phyloP scores from a whole-genome alignment of 257 asterid species.

The Primulina huaijiensis region DNA sequence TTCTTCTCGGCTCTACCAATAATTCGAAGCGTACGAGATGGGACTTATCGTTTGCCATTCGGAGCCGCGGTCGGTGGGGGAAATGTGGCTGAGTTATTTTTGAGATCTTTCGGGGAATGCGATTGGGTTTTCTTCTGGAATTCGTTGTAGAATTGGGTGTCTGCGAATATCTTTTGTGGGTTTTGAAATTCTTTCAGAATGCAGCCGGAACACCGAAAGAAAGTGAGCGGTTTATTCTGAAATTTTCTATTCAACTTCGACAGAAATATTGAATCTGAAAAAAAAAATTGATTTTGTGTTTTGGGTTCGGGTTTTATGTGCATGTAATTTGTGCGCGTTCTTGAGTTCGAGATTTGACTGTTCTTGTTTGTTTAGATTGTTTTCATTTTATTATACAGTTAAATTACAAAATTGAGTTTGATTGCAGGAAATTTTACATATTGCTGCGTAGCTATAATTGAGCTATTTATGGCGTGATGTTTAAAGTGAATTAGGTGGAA shows the following conservation, averaged over 20 bases:
- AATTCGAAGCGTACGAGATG: constrained; percentile 54
- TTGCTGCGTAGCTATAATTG: constrained; percentile 10
- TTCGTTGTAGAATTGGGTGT: constrained; percentile 16
- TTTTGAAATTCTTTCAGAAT: constrained; percentile 31
- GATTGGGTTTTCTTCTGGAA: constrained; percentile 13
- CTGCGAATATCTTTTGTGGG: constrained; percentile 24
- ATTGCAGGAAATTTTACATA: not conserved
- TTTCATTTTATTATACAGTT: not conserved
- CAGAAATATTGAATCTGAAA: constrained; percentile 8
- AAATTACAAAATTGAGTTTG: not conserved
- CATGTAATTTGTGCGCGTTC: not conserved
- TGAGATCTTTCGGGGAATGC: not conserved
- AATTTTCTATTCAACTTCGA: not conserved
- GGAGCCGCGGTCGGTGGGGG: constrained; percentile 79
- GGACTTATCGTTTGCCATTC: constrained; percentile 62
- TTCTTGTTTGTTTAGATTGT: constrained; percentile 14
- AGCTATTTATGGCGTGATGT: constrained; percentile 19
- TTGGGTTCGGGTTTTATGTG: constrained; percentile 9
- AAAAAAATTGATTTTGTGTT: not conserved
- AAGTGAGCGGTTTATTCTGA: constrained; percentile 46
- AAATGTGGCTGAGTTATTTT: constrained; percentile 68
- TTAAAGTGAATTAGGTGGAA: not conserved
- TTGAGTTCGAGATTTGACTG: constrained; percentile 4
- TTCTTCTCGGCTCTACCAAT: constrained; percentile 30
- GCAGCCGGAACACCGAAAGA: constrained; percentile 85